phyloP scores from a whole-genome alignment of 768 basidiomycete genomes.

The Tulasnella sp. region DNA sequence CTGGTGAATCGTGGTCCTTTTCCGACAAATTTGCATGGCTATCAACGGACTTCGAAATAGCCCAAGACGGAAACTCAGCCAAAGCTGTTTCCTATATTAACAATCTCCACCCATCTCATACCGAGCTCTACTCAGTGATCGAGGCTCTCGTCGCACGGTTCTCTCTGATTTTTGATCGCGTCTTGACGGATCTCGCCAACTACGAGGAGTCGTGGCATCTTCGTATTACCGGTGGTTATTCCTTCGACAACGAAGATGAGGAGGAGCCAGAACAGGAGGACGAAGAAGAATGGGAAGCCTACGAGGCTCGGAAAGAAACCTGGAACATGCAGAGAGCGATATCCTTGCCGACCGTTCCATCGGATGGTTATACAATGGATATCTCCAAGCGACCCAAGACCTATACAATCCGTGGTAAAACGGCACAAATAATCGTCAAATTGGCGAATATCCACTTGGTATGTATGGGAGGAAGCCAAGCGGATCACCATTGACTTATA shows the following conservation, averaged over 20 bases:
- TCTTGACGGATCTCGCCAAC: constrained; percentile 16
- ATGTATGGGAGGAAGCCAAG: neutral
- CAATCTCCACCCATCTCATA: constrained; percentile 21
- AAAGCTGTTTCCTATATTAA: constrained; percentile 8
- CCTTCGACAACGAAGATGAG: neutral
- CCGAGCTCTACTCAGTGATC: constrained; percentile 19
- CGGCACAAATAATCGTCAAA: constrained; percentile 37
- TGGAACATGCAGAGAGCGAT: neutral
- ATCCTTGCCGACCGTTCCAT: neutral
- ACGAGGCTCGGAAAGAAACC: neutral
- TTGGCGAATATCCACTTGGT: constrained; percentile 36
- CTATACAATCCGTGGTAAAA: neutral
- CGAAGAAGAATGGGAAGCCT: neutral
- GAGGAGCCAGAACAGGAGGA: neutral
- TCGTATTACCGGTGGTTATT: neutral
- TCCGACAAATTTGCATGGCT: constrained; percentile 19
- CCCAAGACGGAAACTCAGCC: neutral
- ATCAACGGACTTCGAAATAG: constrained; percentile 20
- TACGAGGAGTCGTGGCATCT: neutral
- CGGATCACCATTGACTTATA: neutral
- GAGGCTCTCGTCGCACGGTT: constrained; percentile 12
- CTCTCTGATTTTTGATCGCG: constrained; percentile 8
- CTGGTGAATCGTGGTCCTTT: neutral
- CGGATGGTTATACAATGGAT: neutral
- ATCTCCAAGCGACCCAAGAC: neutral